Conservation (phyloP, 495 filamentous ascomycete species). For the Thermothielavioides terrestris region DNA sequence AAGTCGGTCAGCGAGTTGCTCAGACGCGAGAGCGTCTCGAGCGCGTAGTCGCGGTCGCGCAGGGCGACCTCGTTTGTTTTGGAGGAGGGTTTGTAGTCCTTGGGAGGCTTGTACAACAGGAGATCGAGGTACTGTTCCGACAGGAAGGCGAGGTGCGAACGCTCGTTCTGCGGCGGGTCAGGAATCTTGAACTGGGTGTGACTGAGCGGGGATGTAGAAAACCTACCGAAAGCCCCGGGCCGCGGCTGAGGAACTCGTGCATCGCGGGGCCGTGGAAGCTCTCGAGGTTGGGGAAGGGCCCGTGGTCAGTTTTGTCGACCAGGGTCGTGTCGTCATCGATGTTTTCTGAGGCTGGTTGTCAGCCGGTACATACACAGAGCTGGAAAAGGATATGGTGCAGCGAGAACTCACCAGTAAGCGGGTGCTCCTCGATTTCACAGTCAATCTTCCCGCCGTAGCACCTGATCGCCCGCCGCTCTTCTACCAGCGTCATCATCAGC, state of each 20-base stretch:
- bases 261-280: conserved; percentile 24
- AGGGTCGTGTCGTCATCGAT: conserved; percentile 24
- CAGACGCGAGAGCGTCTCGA: conserved; percentile 20
- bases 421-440: conserved; percentile 26
- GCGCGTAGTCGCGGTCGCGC: conserved; percentile 29
- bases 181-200: neutral
- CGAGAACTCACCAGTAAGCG: conserved; percentile 35
- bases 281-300: conserved; percentile 34
- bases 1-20: conserved; percentile 27
- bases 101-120: conserved; percentile 32
- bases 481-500: conserved; percentile 35
- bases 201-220: too few species aligned
- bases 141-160: conserved; percentile 34
- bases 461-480: conserved; percentile 35
- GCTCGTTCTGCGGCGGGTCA: conserved; percentile 25
- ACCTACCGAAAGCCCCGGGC: conserved; percentile 40
- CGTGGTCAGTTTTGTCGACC: conserved; percentile 37
- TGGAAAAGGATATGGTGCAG: conserved; percentile 3
- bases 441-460: conserved; percentile 30
- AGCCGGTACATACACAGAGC: conserved; percentile 1
- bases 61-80: conserved; percentile 25
- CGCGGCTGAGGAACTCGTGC: conserved; percentile 33
- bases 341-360: conserved; percentile 18
- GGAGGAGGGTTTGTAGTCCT: conserved; percentile 34
- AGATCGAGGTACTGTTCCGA: conserved; percentile 38